Evolutionary conservation across 208 protist species (phyloP).

Genomic region (Trichomonas gallinae): DNA sequence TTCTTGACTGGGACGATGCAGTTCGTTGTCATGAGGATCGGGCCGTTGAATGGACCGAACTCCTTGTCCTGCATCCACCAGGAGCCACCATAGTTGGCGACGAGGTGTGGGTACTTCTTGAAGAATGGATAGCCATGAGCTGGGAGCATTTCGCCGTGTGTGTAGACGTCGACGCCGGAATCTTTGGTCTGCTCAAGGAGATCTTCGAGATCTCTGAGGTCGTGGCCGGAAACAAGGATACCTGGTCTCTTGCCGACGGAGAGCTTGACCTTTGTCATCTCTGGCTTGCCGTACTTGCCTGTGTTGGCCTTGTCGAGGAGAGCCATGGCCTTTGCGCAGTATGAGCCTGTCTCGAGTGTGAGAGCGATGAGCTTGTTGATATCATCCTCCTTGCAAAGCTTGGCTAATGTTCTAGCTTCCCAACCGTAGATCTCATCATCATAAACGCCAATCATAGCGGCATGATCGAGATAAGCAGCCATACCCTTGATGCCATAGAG

Average conservation of each 20-base stretch:
- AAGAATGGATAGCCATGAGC: slow-evolving; percentile 59
- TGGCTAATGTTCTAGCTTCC: background rate
- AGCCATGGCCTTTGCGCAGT: background rate
- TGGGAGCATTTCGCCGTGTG: slow-evolving; percentile 69
- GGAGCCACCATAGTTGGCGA: slow-evolving; percentile 49
- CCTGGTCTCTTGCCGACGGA: slow-evolving; percentile 42
- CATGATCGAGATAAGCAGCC: background rate
- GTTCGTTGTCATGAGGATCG: slow-evolving; percentile 71
- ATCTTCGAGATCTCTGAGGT: slow-evolving; percentile 48
- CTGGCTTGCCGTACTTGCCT: slow-evolving; percentile 42
- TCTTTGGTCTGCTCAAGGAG: slow-evolving; percentile 45
- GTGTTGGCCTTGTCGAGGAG: slow-evolving; percentile 30
- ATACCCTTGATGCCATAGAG: background rate
- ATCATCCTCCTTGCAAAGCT: background rate
- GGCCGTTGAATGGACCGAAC: slow-evolving; percentile 56
- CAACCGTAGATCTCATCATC: background rate
- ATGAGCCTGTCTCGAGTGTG: background rate
- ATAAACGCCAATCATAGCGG: background rate
- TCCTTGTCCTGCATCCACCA: slow-evolving; percentile 59
- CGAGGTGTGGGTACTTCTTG: slow-evolving; percentile 46
- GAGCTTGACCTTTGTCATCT: slow-evolving; percentile 36
- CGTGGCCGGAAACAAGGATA: slow-evolving; percentile 59
- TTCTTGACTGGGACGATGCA: slow-evolving; percentile 52
- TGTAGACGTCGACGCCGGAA: slow-evolving; percentile 60
- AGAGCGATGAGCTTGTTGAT: background rate